Conservation (phyloP, 2,329 filamentous ascomycete genomes). For the Neofusicoccum ribis region DNA sequence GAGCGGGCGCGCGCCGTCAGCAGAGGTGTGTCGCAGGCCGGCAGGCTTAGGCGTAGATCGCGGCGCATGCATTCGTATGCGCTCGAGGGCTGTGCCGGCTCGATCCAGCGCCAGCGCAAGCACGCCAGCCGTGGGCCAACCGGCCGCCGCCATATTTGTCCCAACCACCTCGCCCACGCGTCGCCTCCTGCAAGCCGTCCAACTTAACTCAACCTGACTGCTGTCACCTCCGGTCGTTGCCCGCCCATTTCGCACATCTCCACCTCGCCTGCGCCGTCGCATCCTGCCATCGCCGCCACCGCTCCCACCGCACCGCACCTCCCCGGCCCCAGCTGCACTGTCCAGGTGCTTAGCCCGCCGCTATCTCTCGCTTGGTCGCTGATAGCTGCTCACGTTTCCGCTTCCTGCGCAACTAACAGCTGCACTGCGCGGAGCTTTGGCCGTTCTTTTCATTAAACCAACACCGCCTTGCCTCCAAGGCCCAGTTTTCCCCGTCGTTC, state of each 20-base stretch:
- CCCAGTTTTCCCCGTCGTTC: constrained; percentile 14
- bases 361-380: constrained; percentile 17
- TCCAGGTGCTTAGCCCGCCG: constrained; percentile 12
- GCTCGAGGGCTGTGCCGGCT: constrained; percentile 6
- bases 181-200: neutral
- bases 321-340: constrained; percentile 8
- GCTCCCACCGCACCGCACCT: neutral
- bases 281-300: neutral
- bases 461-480: neutral
- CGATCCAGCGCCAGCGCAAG: constrained; percentile 9
- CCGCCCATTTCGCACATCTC: neutral
- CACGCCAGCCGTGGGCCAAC: constrained; percentile 5
- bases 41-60: constrained; percentile 9
- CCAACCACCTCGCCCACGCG: constrained; percentile 9
- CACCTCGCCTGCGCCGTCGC: neutral
- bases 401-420: neutral
- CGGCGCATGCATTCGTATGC: constrained; percentile 5
- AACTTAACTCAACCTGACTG: neutral
- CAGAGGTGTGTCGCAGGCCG: constrained; percentile 10
- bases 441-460: constrained; percentile 13
- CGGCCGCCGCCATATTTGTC: constrained; percentile 14
- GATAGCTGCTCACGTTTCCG: constrained; percentile 14
- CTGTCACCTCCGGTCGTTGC: neutral
- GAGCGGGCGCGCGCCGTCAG: constrained; percentile 6
- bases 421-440: constrained; percentile 13